These are phyloP conservation scores for Paradendryphiella salina DNA, from an alignment of 2,329 filamentous ascomycete genomes.

Conservation along the genomic window DNA sequence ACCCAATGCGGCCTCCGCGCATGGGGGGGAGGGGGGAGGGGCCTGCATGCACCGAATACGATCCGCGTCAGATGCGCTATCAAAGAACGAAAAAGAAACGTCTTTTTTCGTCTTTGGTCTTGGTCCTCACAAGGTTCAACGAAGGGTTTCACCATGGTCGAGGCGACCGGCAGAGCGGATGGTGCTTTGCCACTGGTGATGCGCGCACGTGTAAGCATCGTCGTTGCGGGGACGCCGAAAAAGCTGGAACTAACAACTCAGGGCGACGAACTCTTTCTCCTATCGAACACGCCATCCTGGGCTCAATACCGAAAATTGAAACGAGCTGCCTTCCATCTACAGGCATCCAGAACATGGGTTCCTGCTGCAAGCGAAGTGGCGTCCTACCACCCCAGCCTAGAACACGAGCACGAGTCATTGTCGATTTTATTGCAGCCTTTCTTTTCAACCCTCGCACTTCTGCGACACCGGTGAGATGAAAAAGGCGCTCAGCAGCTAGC, in stretches of 20 bases:
- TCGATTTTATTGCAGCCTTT: background rate
- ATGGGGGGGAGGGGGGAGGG: too few relatives aligned
- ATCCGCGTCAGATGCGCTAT: background rate
- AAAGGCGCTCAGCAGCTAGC: background rate
- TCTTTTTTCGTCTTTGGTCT: background rate
- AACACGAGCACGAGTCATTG: background rate
- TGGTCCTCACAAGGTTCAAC: background rate
- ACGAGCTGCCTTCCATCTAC: constrained; percentile 11
- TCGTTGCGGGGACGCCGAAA: constrained; percentile 6
- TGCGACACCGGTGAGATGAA: background rate
- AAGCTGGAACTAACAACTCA: background rate
- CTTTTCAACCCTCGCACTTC: background rate
- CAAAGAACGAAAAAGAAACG: constrained; percentile 1
- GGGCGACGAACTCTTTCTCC: constrained; percentile 2
- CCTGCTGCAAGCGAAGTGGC: constrained; percentile 9
- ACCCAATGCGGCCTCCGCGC: constrained; percentile 6
- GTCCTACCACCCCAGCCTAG: constrained; percentile 6
- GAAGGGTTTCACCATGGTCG: background rate
- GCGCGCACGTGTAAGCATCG: background rate
- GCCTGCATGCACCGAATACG: background rate
- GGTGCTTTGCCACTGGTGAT: background rate
- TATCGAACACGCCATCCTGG: constrained; percentile 6
- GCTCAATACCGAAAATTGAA: constrained; percentile 9
- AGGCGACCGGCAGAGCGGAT: background rate
- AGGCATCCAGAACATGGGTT: constrained; percentile 7